Conservation (phyloP, 2,329 filamentous ascomycete species). For the Calonectria multiphialidica region DNA sequence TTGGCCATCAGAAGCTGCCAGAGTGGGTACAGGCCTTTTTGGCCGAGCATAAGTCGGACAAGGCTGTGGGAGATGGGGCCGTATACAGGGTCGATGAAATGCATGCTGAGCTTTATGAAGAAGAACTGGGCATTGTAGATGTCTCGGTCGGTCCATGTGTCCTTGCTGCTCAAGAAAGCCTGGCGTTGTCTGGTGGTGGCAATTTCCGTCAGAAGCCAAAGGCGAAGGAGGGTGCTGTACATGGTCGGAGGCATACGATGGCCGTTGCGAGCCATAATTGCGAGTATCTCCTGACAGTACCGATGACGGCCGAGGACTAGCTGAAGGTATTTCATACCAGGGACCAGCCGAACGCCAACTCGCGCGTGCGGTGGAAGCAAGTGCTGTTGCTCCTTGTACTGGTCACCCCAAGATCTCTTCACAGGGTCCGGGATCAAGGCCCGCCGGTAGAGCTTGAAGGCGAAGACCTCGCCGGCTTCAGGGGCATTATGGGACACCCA, state of each 20-base stretch:
- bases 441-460: constrained; percentile 68
- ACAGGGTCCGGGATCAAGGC: constrained; percentile 72
- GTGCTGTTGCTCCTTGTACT: constrained; percentile 24
- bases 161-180: constrained; percentile 63
- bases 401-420: constrained; percentile 53
- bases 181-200: constrained; percentile 67
- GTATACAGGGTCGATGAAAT: constrained; percentile 73
- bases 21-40: constrained; percentile 66
- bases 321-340: constrained; percentile 75
- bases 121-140: constrained; percentile 74
- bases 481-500: constrained; percentile 68
- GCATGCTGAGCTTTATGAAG: constrained; percentile 79
- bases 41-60: constrained; percentile 70
- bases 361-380: constrained; percentile 23
- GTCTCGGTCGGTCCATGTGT: constrained; percentile 69
- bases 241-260: constrained; percentile 66
- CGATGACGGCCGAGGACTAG: constrained; percentile 73
- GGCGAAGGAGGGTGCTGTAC: constrained; percentile 66
- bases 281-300: constrained; percentile 72
- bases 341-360: constrained; percentile 62
- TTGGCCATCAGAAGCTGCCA: constrained; percentile 71
- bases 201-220: constrained; percentile 81
- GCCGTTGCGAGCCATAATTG: constrained; percentile 68
- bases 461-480: constrained; percentile 68
- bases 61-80: constrained; percentile 64